Base-by-base conservation (phyloP, 345 rosid species). In the Populus euphratica region DNA sequence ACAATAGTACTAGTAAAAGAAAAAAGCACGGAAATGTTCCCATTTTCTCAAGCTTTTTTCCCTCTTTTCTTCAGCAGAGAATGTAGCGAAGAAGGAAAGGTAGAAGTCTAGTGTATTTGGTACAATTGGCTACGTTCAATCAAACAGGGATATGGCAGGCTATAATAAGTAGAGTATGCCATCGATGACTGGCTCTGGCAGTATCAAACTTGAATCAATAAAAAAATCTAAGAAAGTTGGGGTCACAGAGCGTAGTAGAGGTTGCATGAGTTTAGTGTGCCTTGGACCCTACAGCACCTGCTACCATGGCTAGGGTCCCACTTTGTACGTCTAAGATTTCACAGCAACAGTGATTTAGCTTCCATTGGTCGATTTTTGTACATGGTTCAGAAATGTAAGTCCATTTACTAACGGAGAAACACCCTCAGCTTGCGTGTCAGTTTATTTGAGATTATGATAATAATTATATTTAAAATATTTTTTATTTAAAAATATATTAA, bases 171-270 rank as follows among this genome's bases (percentile, higher is more conserved):
- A 86, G 86, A 44, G 77, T 33, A 21, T 72, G 38, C 70, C 62
- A 83, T 90, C 89, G 87, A 83, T 79, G 81, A 67, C 69, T 75
- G 27, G 25, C 63, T 21, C 73, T 47, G 50, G 59, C 76, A 73
- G 80, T 63, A 79, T 80, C 77, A 68, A 69, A 81, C 68, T 79
- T 56, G 74, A 77, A 66, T 33, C 50, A 69, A 78, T 81, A 73
- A 81, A 74, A 38, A 73, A 81, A 74, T n/a, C 63, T 0, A 23
- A 18, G 47, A 39, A 36, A 44, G 23, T 35, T 65, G 73, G 61
- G 52, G 44, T 64, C 8, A 17, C 33, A n/a, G 6, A 11, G 20
- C 3, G 35, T 65, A 17, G 31, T 29, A 23, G 14, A 6, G 73
- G 56, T 7, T 63, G 77, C 77, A 74, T 77, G 85, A 38, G 21